Percentiles rank a stretch among this genome's conserved stretches.
phyloP scores from a whole-genome alignment of 2,329 filamentous ascomycete species.

The Lizonia empirigonia region DNA sequence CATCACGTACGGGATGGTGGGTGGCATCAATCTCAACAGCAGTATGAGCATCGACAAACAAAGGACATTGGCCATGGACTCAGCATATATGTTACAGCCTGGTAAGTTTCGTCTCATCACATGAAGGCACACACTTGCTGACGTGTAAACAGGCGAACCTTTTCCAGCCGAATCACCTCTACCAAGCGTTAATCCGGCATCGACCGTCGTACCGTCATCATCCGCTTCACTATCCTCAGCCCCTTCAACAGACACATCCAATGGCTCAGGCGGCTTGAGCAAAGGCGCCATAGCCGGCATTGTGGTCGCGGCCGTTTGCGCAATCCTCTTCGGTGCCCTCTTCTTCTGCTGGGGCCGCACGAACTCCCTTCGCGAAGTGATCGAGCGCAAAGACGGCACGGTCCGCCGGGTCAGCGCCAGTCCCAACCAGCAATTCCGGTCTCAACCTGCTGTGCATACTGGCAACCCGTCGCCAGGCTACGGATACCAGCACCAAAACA shows the following conservation, averaged over 20 bases:
- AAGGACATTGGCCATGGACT: conserved; percentile 27
- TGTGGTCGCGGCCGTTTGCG: conserved; percentile 60
- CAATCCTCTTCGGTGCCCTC: conserved; percentile 28
- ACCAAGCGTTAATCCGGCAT: conserved; percentile 12
- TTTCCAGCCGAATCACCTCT: conserved; percentile 35
- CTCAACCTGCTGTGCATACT: not conserved
- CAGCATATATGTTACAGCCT: conserved; percentile 41
- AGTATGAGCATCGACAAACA: conserved; percentile 33
- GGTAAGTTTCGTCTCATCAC: not conserved
- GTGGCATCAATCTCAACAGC: conserved; percentile 68
- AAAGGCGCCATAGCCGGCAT: conserved; percentile 55
- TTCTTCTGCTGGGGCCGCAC: conserved; percentile 39
- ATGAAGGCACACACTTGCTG: not conserved
- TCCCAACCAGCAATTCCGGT: not conserved
- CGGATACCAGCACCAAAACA: not conserved
- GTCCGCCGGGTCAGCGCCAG: conserved; percentile 5
- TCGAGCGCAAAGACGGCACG: conserved; percentile 27
- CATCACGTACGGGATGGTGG: conserved; percentile 71
- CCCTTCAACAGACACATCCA: not conserved
- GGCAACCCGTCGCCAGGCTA: not conserved
- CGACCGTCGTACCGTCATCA: conserved; percentile 2
- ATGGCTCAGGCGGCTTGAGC: conserved; percentile 27
- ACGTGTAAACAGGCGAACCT: conserved; percentile 28
- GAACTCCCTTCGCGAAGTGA: conserved; percentile 29
- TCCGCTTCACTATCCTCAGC: conserved; percentile 1